These are phyloP conservation scores for Lavandula angustifolia DNA, from an alignment of 257 asterid species.

Conservation along the genomic window DNA sequence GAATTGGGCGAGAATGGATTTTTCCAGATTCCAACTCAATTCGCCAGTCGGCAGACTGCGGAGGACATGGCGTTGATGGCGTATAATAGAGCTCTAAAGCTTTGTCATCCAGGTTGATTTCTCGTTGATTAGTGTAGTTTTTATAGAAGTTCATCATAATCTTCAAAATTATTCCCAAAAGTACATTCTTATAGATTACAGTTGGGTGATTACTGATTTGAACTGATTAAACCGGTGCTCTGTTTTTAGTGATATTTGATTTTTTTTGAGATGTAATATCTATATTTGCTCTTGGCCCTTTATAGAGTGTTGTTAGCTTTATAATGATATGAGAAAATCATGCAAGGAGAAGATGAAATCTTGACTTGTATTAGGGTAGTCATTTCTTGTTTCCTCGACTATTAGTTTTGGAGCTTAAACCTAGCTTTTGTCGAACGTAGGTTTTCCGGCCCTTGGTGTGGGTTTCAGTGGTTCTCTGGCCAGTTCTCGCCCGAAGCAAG, in stretches of 20 bases:
- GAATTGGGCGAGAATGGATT: not conserved
- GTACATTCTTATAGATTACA: not conserved
- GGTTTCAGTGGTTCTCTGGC: constrained; percentile 90
- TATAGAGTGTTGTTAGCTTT: not conserved
- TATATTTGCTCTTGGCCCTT: constrained; percentile 2
- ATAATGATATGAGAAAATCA: not conserved
- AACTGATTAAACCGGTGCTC: constrained; percentile 10
- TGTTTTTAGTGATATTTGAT: not conserved
- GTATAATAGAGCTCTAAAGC: constrained; percentile 84
- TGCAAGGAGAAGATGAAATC: not conserved
- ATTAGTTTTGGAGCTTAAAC: constrained; percentile 21
- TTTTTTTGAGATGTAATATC: not conserved
- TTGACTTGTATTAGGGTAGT: constrained; percentile 5
- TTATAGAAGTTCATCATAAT: no score
- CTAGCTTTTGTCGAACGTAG: constrained; percentile 38
- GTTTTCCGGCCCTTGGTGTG: constrained; percentile 78
- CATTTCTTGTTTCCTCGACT: constrained; percentile 7
- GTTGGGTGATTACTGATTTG: not conserved
- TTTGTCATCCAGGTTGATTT: constrained; percentile 69
- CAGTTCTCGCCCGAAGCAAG: constrained; percentile 72
- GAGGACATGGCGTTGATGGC: constrained; percentile 89
- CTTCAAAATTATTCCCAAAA: not conserved
- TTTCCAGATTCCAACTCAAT: constrained; percentile 64
- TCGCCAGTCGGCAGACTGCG: constrained; percentile 68
- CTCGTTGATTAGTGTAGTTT: no score